Conservation (phyloP, 352 stramenopile genomes). For the Globisporangium sylvaticum region DNA sequence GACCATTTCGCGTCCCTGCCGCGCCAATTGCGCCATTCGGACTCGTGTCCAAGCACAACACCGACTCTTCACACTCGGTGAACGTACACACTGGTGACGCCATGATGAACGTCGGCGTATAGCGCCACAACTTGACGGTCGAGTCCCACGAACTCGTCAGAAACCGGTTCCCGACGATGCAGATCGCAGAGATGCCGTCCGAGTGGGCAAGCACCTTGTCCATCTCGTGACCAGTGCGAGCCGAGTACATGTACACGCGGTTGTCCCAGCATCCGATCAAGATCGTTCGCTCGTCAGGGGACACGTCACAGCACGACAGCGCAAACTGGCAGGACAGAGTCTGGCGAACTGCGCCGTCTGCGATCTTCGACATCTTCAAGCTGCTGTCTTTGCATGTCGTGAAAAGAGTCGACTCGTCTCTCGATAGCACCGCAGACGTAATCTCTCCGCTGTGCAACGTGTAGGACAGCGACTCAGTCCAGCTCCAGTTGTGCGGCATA, state of each 20-base stretch:
- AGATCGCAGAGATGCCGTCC: conserved; percentile 69
- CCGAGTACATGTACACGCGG: conserved; percentile 71
- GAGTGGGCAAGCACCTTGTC: conserved; percentile 64
- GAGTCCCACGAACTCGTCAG: conserved; percentile 79
- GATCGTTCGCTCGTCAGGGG: conserved; percentile 52
- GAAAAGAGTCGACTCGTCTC: conserved; percentile 44
- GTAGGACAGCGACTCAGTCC: conserved; percentile 38
- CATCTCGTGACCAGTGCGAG: conserved; percentile 42
- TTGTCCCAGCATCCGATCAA: conserved; percentile 77
- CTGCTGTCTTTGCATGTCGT: conserved; percentile 69
- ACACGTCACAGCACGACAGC: conserved; percentile 70
- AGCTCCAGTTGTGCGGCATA: conserved; percentile 33
- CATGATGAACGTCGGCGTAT: conserved; percentile 50
- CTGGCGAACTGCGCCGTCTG: conserved; percentile 24
- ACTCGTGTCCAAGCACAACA: conserved; percentile 67
- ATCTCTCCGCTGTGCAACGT: conserved; percentile 58
- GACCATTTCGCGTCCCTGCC: conserved; percentile 53
- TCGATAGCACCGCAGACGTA: conserved; percentile 56
- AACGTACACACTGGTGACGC: conserved; percentile 50
- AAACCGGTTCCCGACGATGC: conserved; percentile 50
- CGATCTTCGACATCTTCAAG: conserved; percentile 45
- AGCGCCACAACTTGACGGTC: conserved; percentile 72
- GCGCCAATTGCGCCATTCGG: conserved; percentile 42
- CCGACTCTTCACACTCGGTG: conserved; percentile 54
- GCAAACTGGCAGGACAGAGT: conserved; percentile 31